Evolutionary conservation across 495 filamentous ascomycete species (phyloP).

Genomic region (Podospora comata): DNA sequence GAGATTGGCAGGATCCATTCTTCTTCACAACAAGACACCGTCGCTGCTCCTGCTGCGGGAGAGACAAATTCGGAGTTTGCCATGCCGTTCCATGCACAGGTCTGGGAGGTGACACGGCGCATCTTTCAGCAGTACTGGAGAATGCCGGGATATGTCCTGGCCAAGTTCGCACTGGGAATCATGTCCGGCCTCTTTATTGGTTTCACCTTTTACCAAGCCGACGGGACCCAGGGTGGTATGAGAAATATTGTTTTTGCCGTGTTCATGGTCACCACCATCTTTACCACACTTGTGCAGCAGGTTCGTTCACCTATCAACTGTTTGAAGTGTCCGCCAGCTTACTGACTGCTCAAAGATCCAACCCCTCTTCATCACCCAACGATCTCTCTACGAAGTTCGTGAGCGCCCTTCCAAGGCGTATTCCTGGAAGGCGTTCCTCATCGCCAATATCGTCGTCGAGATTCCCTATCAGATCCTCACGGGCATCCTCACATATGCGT

Average conservation of each 20-base stretch:
- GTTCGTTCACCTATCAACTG: neutral
- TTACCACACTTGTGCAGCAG: constrained; percentile 61
- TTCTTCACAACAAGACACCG: neutral
- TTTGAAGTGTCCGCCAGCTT: neutral
- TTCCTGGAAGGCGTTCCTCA: constrained; percentile 68
- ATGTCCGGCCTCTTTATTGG: constrained; percentile 62
- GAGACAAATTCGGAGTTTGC: constrained; percentile 29
- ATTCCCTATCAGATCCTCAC: constrained; percentile 66
- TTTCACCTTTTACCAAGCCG: constrained; percentile 69
- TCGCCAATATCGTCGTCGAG: constrained; percentile 67
- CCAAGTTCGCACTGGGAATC: constrained; percentile 46
- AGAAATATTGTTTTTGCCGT: constrained; percentile 65
- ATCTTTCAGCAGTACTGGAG: constrained; percentile 78
- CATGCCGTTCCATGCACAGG: constrained; percentile 38
- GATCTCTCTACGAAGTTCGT: constrained; percentile 65
- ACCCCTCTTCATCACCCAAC: constrained; percentile 63
- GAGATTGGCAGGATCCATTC: constrained; percentile 50
- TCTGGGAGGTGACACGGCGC: constrained; percentile 47
- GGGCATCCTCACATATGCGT: constrained; percentile 56
- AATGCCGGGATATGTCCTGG: constrained; percentile 68
- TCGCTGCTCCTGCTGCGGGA: neutral
- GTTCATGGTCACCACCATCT: constrained; percentile 69
- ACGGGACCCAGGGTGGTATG: constrained; percentile 57
- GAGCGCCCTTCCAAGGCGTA: constrained; percentile 70
- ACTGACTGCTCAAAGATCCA: constrained; percentile 45